Base-by-base conservation (phyloP, 768 basidiomycete genomes). In the Neoboletus brunneissimus region DNA sequence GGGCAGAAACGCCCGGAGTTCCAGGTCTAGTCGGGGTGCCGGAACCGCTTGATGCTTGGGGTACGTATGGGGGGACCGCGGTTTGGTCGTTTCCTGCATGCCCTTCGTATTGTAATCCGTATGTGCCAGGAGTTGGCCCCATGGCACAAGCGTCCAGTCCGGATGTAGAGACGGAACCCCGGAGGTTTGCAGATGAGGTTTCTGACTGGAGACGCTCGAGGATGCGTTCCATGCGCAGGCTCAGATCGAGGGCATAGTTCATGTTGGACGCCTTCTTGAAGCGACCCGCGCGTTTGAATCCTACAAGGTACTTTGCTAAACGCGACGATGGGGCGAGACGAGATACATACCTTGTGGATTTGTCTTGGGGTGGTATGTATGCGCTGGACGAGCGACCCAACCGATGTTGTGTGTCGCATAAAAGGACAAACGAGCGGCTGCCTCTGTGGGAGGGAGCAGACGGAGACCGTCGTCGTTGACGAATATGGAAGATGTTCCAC, bases 221-320 rank as follows among this genome's bases (percentile, higher is more conserved):
- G 25, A 69, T 58, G 38, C 71, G 64, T 18, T 71, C 69, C 54
- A 67, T 65, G 32, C 76, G 72, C 29, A 80, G 65, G 5, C 76
- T 77, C 2, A 81, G 60, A 38, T 73, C 76, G 40, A 81, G 75
- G 22, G 81, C 91, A 63, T 88, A 93, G 68, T 95, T 96, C 87
- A 95, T 86, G 72, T 96, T 96, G 16, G 85, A 87, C 1, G 92
- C 92, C 73, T 96, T 96, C 78, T 96, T 96, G 80, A 96, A 96
- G 22, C 92, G 81, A 32, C 94, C 93, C 5, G 87, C 69, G 38
- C 76, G 72, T 23, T 60, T 74, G n/a, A 65, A 71, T 4, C 67
- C 69, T 72, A 32, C 9, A 18, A 41, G 45, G 9, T 13, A n/a
- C 13, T 12, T 46, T 35, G 45, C 3, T 16, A 47, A 23, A 27